Percentiles rank a stretch among this genome's conserved stretches.
These are phyloP conservation scores for Yarrowia divulgata DNA, from an alignment of 805 yeast genomes.

Conservation along the genomic window DNA sequence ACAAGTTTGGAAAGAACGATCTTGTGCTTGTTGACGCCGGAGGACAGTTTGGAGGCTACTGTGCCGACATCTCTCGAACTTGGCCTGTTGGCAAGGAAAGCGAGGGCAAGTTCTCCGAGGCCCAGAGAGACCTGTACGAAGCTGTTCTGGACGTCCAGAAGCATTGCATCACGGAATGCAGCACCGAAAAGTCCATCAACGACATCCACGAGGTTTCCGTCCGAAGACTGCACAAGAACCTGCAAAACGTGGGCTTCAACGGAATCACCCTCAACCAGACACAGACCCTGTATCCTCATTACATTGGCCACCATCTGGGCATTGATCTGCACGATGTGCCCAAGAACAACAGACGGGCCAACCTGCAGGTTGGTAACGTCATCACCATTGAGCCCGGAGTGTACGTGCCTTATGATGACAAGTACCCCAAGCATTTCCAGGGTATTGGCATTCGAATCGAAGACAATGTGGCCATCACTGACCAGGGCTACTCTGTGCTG, in stretches of 20 bases:
- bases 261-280: slow-evolving; percentile 47
- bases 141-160: slow-evolving; percentile 87
- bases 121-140: slow-evolving; percentile 86
- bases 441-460: slow-evolving; percentile 95
- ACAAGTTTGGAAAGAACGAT: slow-evolving; percentile 74
- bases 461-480: slow-evolving; percentile 88
- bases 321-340: slow-evolving; percentile 66
- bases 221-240: slow-evolving; percentile 62
- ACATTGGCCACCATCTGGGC: slow-evolving; percentile 94
- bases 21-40: slow-evolving; percentile 94
- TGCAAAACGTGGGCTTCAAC: slow-evolving; percentile 74
- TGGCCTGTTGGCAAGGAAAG: slow-evolving; percentile 74
- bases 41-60: slow-evolving; percentile 91
- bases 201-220: slow-evolving; percentile 80
- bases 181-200: slow-evolving; percentile 63
- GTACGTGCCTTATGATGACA: slow-evolving; percentile 75
- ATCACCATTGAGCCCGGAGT: slow-evolving; percentile 96
- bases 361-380: slow-evolving; percentile 74
- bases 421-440: slow-evolving; percentile 79
- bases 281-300: slow-evolving; percentile 81
- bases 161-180: slow-evolving; percentile 75
- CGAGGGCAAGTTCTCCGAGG: slow-evolving; percentile 67
- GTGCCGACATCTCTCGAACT: slow-evolving; percentile 94
- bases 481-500: slow-evolving; percentile 62
- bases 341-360: slow-evolving; percentile 58